Evolutionary conservation across 352 stramenopile species (phyloP).

Genomic region (Phytophthora quininea): DNA sequence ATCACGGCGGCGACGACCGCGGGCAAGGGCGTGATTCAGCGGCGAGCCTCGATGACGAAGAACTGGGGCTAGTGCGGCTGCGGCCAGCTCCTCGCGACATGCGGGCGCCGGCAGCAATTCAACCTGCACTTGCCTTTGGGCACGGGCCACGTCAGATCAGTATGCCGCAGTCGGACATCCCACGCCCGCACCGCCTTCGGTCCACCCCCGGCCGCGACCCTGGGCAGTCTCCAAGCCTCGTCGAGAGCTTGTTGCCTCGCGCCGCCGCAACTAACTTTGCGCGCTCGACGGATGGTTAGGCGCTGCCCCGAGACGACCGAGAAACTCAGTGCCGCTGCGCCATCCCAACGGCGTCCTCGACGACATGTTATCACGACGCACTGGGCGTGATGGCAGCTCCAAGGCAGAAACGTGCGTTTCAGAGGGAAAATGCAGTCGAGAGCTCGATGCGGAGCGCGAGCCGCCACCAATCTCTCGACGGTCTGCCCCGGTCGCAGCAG

Average conservation of each 20-base stretch:
- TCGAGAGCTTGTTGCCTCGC: neutral
- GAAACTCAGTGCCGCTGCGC: too few species aligned
- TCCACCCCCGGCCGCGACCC: neutral
- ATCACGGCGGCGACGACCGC: neutral
- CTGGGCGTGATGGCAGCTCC: neutral
- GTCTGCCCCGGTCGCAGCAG: neutral
- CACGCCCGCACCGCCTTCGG: neutral
- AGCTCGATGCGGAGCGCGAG: neutral
- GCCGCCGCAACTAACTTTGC: constrained; percentile 14
- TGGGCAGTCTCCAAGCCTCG: too few species aligned
- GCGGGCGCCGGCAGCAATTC: constrained; percentile 18
- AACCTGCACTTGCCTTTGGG: constrained; percentile 8
- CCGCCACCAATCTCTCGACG: neutral
- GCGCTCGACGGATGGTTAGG: neutral
- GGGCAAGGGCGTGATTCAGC: neutral
- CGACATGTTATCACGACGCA: neutral
- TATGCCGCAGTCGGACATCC: neutral
- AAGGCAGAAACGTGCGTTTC: neutral
- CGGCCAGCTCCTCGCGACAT: constrained; percentile 31
- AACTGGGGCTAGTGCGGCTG: too few species aligned
- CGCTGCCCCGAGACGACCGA: too few species aligned
- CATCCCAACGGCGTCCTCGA: neutral
- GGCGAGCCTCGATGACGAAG: neutral
- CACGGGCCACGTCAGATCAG: neutral
- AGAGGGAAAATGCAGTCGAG: too few species aligned